Base-by-base conservation (phyloP, 2,329 filamentous ascomycete genomes). In the Oidium heveae region DNA sequence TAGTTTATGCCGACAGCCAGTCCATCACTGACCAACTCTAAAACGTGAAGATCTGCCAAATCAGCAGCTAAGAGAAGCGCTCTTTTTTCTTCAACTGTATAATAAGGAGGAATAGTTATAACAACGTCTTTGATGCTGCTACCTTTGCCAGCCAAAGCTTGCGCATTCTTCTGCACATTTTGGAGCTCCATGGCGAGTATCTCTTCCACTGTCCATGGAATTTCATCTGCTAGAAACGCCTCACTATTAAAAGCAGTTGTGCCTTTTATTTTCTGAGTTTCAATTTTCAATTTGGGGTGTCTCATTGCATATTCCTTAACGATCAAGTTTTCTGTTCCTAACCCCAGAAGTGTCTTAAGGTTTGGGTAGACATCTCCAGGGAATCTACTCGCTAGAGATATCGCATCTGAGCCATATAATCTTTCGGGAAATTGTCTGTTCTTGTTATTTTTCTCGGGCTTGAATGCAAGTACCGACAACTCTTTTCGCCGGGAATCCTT, bases 401-500 rank as follows among this genome's bases (percentile, higher is more conserved):
- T 74, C 58, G 91, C 89, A 70, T 96, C 88, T 59, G 84, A 84
- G 65, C 91, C 91, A 66, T 96, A 98, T 56, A 83, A 76, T 63
- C 91, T 76, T 69, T 98, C 91, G 41, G 91, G 91, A 66, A 83
- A 95, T 18, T 72, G 69, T 54, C 77, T 80, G 60, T 72, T 72
- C 63, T 76, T 75, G 56, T 77, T 72, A 55, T 75, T 76, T 61
- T 76, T 76, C n/a, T 78, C 74, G 39, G 88, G 86, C 70, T 98
- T 96, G 72, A 98, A 96, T 46, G 86, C 84, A 61, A 98, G 80
- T 44, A 87, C 88, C 1, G 88, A 86, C 24, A 77, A 77, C 68
- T 98, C 91, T 73, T 98, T 98, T 65, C 91, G 83, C 68, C 94
- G 85, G 33, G 91, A 95, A 70, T 98, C 91, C 67, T 96, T 98